Base-by-base conservation (phyloP, 2,329 filamentous ascomycete species). In the Ascochyta fabae region DNA sequence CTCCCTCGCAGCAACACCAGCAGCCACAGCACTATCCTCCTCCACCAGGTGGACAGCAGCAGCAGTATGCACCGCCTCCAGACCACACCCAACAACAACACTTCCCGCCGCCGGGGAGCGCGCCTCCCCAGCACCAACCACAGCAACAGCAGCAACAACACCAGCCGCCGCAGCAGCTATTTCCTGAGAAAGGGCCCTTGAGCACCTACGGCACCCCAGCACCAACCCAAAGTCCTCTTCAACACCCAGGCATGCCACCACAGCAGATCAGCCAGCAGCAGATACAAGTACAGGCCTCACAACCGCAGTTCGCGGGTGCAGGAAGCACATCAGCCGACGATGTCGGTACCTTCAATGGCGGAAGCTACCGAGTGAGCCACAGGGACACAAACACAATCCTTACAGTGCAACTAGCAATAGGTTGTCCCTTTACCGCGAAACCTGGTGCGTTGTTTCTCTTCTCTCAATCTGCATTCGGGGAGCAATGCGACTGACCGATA, bases 261-360 rank as follows among this genome's bases (percentile, higher is more conserved):
- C 67, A 67, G 57, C 68, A 71, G 43, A 40, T 59, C 24, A 64
- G 61, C 56, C 68, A 69, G 51, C 62, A 65, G 38, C 54, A 54
- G 27, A 61, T 68, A 50, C 71, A 75, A 48, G 64, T 69, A 53
- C 64, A 65, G 64, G 72, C 62, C 26, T 59, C 56, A 6, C 62
- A 64, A 43, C 48, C 74, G 58, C 56, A 54, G 19, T 63, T 63
- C 23, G 51, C 55, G 23, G 75, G 76, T n/a, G 75, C 77, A 43
- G 59, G 57, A 0, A 77, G 77, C 33, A 81, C 88, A 0, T 83
- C 84, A 0, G 81, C 86, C 27, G 95, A 98, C 74, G 93, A 96
- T 65, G 86, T 96, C 1, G 95, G 95, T n/a, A 95, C 90, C 0
- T 99, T 98, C 81, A 98, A 98, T 72, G 95, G 95, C 15, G 95